Evolutionary conservation across 495 filamentous ascomycete species (phyloP).

Genomic region (Wilcoxina mikolae): DNA sequence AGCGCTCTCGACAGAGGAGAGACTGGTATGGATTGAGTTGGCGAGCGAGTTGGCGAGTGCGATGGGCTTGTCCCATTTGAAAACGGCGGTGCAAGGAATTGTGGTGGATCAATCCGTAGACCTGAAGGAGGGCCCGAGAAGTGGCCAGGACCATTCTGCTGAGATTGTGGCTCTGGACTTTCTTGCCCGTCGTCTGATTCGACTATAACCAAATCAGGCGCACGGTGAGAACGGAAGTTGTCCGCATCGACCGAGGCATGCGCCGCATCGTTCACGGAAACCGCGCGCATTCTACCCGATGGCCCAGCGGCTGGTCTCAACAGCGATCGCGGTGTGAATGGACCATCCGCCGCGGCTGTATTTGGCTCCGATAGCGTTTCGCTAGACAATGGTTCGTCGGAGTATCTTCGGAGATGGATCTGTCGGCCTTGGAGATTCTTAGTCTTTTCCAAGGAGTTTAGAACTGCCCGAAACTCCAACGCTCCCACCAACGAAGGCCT

Average conservation of each 20-base stretch:
- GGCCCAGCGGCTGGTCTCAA: conserved; percentile 5
- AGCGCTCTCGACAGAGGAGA: conserved; percentile 11
- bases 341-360: conserved; percentile 1
- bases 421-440: conserved; percentile 54
- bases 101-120: conserved; percentile 1
- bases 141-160: background rate
- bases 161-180: background rate
- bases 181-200: background rate
- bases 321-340: background rate
- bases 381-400: conserved; percentile 40
- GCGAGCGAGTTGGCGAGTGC: conserved; percentile 14
- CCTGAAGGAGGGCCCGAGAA: background rate
- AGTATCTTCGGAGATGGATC: conserved; percentile 56
- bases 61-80: conserved; percentile 2
- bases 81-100: conserved; percentile 16
- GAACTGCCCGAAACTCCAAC: conserved; percentile 80
- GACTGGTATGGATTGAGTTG: conserved; percentile 6
- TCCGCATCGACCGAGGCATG: conserved; percentile 1
- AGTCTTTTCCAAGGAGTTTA: conserved; percentile 65
- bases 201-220: background rate
- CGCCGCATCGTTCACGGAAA: conserved; percentile 49
- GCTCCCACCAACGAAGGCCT: conserved; percentile 86
- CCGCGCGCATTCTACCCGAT: conserved; percentile 37
- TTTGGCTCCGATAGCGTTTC: background rate
- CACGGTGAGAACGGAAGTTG: background rate